Percentiles rank a stretch among this genome's conserved stretches.
Evolutionary conservation across 208 protist species (phyloP).

Genomic region (Trichomonas tenax): DNA sequence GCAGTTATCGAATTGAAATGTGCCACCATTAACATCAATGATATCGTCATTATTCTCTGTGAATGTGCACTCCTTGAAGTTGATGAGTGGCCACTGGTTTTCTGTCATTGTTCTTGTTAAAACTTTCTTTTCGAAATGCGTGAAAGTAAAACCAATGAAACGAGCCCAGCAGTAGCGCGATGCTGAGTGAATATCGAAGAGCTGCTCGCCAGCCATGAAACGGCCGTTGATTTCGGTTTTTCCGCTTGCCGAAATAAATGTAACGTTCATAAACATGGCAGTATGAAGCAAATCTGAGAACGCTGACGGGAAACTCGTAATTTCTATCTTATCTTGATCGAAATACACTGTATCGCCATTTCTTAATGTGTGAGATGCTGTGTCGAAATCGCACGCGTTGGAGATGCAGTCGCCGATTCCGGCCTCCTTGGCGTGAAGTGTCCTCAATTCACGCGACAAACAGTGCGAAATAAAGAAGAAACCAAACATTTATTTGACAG

Average conservation of each 20-base stretch:
- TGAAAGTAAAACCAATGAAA: background rate
- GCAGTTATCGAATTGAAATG: slow-evolving; percentile 8
- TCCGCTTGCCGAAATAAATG: background rate
- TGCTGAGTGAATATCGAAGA: background rate
- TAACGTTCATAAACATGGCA: slow-evolving; percentile 8
- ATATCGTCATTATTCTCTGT: background rate
- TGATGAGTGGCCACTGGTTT: slow-evolving; percentile 2
- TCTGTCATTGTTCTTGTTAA: background rate
- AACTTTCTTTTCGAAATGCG: background rate
- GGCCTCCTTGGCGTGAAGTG: background rate
- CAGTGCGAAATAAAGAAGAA: background rate
- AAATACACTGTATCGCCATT: slow-evolving; percentile 8
- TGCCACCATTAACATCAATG: background rate
- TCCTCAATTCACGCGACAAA: background rate
- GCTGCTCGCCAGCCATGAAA: background rate
- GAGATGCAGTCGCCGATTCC: background rate
- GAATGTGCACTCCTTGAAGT: slow-evolving; percentile 3
- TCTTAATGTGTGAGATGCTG: background rate
- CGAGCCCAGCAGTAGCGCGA: background rate
- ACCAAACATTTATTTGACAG: background rate
- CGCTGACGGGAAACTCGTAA: background rate
- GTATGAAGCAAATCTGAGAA: background rate
- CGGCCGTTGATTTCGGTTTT: background rate
- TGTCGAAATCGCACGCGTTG: background rate
- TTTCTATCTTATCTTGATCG: background rate